Conservation (phyloP, 148 eudicot genomes). For the Selenicereus undatus region DNA sequence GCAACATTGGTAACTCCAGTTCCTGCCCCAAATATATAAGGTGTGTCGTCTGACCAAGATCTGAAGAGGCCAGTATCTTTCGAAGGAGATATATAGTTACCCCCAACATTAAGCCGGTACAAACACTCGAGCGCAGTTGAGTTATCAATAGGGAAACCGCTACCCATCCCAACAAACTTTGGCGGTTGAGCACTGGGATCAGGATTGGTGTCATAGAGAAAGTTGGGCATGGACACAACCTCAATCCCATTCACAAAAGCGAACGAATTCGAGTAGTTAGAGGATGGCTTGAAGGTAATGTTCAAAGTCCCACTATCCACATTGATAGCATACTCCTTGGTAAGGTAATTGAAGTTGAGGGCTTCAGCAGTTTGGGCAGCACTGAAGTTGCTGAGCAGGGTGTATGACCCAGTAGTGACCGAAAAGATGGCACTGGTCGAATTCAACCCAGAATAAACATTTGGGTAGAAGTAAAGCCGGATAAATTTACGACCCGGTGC, state of each 20-base stretch:
- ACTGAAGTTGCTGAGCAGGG: slow-evolving; percentile 81
- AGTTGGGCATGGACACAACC: slow-evolving; percentile 71
- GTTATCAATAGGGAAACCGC: slow-evolving; percentile 40
- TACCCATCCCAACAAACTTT: slow-evolving; percentile 43
- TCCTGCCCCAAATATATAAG: slow-evolving; percentile 60
- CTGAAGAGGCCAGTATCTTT: slow-evolving; percentile 78
- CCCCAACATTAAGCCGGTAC: slow-evolving; percentile 82
- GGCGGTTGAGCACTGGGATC: slow-evolving; percentile 21
- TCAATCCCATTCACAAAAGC: slow-evolving; percentile 95
- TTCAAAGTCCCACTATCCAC: slow-evolving; percentile 43
- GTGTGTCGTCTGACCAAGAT: slow-evolving; percentile 66
- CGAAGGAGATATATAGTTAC: slow-evolving; percentile 67
- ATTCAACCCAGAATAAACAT: slow-evolving; percentile 42
- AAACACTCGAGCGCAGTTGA: slow-evolving; percentile 70
- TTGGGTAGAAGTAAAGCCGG: slow-evolving; percentile 77
- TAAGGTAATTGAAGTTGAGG: slow-evolving; percentile 52
- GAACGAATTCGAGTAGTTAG: slow-evolving; percentile 43
- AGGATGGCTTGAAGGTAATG: slow-evolving; percentile 67
- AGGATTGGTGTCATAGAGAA: slow-evolving; percentile 35
- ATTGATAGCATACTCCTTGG: slow-evolving; percentile 65
- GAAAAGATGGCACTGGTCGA: slow-evolving; percentile 59
- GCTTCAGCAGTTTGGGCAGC: slow-evolving; percentile 64
- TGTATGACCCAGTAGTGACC: slow-evolving; percentile 49
- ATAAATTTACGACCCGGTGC: slow-evolving; percentile 71
- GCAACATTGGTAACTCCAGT: slow-evolving; percentile 44